Evolutionary conservation across 306 rosid genomes (phyloP), one percentile per base, ranked within the genome.

Genomic region (Lathyrus tuberosus): DNA sequence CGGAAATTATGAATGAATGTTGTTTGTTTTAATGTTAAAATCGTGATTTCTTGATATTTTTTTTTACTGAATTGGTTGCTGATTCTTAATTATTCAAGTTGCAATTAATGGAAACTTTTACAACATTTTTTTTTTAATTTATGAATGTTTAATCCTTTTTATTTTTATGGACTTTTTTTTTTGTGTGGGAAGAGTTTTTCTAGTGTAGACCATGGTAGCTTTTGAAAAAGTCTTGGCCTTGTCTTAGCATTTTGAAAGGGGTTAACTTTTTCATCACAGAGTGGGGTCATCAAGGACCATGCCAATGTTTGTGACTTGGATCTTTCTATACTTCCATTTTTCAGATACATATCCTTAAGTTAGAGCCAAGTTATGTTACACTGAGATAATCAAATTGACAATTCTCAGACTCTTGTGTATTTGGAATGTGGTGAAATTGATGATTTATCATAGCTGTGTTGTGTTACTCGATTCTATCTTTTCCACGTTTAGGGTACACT

Each of bases 211-310:
- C 53, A 70, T 63, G 52, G 18, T 47, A 78, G 43, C 64, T 65
- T 65, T 48, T 43, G 70, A 38, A 78, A 76, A 78, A 65, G 57
- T 49, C 63, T 63, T 46, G 62, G 18, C 13, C 54, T 62, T 28
- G 14, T 42, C 60, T 58, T 58, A 31, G 67, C 51, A 24, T 49
- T 76, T 35, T 46, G 71, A 46, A 43, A 56, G 5, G 31, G 73
- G 51, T 44, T 73, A 67, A 67, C 67, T 41, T 57, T 60, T 67
- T 52, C 31, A 12, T 65, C 57, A 46, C 47, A 16, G 62, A 48
- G 53, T 57, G 74, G 78, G 60, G 33, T 40, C 65, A 54, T 62
- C 16, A 10, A 70, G 2, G 41, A 58, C 73, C 61, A 51, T 42
- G 20, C 59, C 58, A 46, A 41, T 10, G 28, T 67, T 40, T 71